Base-by-base conservation (phyloP, 345 rosid genomes). In the Gossypium turneri region DNA sequence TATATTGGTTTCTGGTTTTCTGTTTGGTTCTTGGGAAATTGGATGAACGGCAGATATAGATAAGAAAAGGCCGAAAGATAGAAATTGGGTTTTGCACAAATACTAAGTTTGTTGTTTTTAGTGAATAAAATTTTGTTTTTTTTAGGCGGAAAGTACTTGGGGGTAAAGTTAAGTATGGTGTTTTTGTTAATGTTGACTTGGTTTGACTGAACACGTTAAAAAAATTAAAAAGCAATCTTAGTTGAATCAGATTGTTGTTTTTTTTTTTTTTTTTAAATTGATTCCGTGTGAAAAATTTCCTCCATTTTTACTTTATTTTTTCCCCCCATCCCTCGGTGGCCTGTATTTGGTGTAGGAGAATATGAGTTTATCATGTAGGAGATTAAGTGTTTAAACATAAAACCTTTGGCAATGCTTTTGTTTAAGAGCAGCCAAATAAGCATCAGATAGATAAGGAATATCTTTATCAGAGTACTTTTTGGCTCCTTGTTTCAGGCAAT, bases 21-120 rank as follows among this genome's bases (percentile, higher is more conserved):
- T 63, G 65, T 51, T 72, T 72, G 74, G 70, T 52, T 73, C 27
- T 45, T 47, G 24, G 47, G 65, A 77, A 71, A 77, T 55, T 43
- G 25, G 16, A 24, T 44, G 20, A 41, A 71, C 25, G 44, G 50
- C 16, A 50, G 45, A 50, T 7, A n/a, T 64, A n/a, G 25, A 41
- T 12, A 64, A 8, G 19, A 41, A 38, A 17, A 3, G 24, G 20
- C 38, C 20, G n/a, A 24, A 29, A 22, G 7, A 22, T n/a, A 27
- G 29, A 12, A 44, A 66, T 1, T 10, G 70, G 50, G 29, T 19
- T 65, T 19, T 65, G 9, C 4, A 59, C 7, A 19, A 17, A 27
- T 15, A 34, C 19, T 9, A 17, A 19, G 27, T 44, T 45, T 20
- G 29, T 50, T 16, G 19, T 48, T 47, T 45, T 67, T 11, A 58